These are phyloP conservation scores for Ophiostoma sp. DNA, from an alignment of 2,329 filamentous ascomycete species.

Conservation along the genomic window DNA sequence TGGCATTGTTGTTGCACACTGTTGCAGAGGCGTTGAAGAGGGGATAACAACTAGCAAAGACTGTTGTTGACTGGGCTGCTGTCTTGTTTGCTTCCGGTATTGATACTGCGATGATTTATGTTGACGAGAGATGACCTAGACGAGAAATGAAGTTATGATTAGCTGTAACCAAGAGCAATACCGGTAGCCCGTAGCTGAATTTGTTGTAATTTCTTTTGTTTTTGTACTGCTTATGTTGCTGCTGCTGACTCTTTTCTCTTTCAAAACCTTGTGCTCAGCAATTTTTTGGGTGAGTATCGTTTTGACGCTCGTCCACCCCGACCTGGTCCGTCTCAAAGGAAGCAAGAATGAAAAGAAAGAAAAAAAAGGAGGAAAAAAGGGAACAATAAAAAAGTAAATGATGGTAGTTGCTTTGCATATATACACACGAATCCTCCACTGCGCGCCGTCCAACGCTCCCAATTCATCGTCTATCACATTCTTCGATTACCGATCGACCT, in stretches of 20 bases:
- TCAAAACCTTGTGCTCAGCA: background rate
- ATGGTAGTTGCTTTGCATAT: constrained; percentile 24
- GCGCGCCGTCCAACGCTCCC: constrained; percentile 12
- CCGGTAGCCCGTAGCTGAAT: background rate
- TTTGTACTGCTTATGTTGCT: background rate
- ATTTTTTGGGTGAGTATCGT: background rate
- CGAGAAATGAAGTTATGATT: background rate
- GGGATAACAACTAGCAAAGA: background rate
- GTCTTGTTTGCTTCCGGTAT: background rate
- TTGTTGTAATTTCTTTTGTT: background rate
- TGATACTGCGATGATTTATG: constrained; percentile 4
- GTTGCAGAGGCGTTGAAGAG: background rate
- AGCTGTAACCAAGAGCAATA: background rate
- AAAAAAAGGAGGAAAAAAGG: background rate
- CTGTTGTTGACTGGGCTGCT: background rate
- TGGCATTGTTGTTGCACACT: background rate
- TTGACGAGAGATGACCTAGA: constrained; percentile 4
- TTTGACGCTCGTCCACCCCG: background rate
- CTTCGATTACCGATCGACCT: constrained; percentile 60
- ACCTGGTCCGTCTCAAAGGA: background rate
- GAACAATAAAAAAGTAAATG: constrained; percentile 5
- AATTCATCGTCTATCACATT: constrained; percentile 25
- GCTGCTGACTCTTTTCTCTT: background rate
- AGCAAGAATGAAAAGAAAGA: background rate
- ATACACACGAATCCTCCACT: constrained; percentile 21